These are phyloP conservation scores for Ascochyta koolunga DNA, from an alignment of 2,329 filamentous ascomycete species.

Conservation along the genomic window DNA sequence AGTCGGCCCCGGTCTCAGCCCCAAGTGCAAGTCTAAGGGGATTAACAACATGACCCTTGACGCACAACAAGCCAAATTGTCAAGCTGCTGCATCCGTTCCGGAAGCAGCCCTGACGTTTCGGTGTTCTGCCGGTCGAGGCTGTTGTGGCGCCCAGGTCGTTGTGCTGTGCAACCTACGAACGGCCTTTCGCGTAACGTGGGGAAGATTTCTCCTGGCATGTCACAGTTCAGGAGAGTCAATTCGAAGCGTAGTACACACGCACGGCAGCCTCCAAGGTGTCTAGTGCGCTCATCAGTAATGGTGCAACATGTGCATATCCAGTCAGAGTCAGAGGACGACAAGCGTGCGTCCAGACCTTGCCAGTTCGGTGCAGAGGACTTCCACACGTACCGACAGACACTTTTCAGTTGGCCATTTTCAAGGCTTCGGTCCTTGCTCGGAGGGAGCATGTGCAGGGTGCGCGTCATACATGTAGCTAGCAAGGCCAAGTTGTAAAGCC, in stretches of 20 bases:
- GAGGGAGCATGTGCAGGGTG: neutral
- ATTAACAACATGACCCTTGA: constrained; percentile 8
- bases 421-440: neutral
- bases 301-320: constrained; percentile 9
- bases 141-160: constrained; percentile 12
- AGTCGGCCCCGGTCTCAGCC: constrained; percentile 8
- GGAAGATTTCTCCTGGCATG: constrained; percentile 8
- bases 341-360: constrained; percentile 7
- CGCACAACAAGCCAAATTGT: constrained; percentile 15
- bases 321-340: neutral
- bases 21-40: constrained; percentile 11
- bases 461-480: neutral
- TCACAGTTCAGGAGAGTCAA: constrained; percentile 1
- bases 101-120: constrained; percentile 25
- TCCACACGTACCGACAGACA: neutral
- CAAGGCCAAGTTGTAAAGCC: too few species aligned
- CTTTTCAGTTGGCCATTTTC: neutral
- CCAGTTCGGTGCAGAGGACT: neutral
- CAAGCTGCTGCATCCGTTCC: constrained; percentile 25
- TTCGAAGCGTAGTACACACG: constrained; percentile 9
- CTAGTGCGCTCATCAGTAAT: constrained; percentile 10
- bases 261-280: constrained; percentile 14
- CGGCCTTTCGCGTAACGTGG: constrained; percentile 18
- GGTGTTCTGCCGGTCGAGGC: constrained; percentile 21
- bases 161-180: constrained; percentile 22